Percentiles rank a stretch among this genome's conserved stretches.
phyloP scores from a whole-genome alignment of 148 eudicot species.

The Tetragonia tetragonoides region DNA sequence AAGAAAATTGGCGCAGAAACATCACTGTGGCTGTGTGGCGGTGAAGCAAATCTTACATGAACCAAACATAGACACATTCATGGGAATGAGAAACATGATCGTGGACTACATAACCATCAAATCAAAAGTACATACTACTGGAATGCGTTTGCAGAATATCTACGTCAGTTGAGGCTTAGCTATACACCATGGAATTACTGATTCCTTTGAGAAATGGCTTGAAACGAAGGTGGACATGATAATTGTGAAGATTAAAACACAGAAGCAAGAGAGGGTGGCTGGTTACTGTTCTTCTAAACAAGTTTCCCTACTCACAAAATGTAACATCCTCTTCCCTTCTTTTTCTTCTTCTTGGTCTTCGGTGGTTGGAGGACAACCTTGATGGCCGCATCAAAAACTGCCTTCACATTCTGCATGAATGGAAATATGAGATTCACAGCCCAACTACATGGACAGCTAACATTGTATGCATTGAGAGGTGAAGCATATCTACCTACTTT shows the following conservation, averaged over 20 bases:
- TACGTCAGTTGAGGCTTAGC: conserved; percentile 30
- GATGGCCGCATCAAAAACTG: conserved; percentile 92
- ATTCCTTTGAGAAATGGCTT: conserved; percentile 14
- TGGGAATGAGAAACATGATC: too few relatives aligned
- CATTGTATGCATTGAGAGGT: neutral
- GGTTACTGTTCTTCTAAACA: conserved; percentile 4
- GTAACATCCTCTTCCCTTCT: conserved; percentile 43
- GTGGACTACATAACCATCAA: too few relatives aligned
- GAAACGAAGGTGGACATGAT: conserved; percentile 7
- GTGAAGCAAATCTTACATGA: too few relatives aligned
- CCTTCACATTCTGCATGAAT: conserved; percentile 70
- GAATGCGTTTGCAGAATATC: conserved; percentile 13
- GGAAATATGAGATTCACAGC: too few relatives aligned
- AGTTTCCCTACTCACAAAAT: conserved; percentile 35
- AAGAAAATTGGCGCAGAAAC: too few relatives aligned
- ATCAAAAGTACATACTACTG: conserved; percentile 11
- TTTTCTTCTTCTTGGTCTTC: conserved; percentile 90
- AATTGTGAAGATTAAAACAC: conserved; percentile 2
- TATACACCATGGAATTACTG: conserved; percentile 27
- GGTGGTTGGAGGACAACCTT: conserved; percentile 98
- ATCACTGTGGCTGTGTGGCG: too few relatives aligned
- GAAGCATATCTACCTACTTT: too few relatives aligned
- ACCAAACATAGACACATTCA: too few relatives aligned
- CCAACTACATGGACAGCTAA: neutral
- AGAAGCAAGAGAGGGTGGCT: neutral